Conservation (phyloP, 129 eudicot genomes). For the Glebionis coronaria region DNA sequence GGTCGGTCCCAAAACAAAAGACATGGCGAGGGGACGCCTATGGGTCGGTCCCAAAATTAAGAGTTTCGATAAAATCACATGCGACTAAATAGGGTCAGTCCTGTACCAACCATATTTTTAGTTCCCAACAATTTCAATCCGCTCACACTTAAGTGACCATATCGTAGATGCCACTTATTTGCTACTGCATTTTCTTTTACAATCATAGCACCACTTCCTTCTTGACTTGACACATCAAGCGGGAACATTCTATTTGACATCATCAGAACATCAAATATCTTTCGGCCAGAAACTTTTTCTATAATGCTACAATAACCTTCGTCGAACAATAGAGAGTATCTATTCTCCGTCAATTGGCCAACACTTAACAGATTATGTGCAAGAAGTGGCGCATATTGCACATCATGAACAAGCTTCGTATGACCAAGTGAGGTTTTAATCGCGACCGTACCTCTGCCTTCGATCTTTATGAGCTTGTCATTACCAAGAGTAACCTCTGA, state of each 20-base stretch:
- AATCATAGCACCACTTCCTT: background rate
- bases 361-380: constrained; percentile 18
- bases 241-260: constrained; percentile 11
- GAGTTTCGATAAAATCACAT: no score
- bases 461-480: background rate
- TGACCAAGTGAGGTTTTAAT: background rate
- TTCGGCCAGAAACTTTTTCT: background rate
- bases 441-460: background rate
- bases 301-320: background rate
- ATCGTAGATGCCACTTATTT: constrained; percentile 4
- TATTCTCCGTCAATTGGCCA: constrained; percentile 4
- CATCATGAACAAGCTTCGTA: background rate
- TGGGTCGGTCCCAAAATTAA: no score
- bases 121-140: background rate
- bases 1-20: no score
- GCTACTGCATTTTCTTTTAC: background rate
- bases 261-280: background rate
- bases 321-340: constrained; percentile 2
- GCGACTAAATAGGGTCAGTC: no score
- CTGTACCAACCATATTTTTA: constrained; percentile 17
- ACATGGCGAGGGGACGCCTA: no score
- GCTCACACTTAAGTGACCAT: constrained; percentile 9
- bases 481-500: background rate
- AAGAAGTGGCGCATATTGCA: background rate
- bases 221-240: constrained; percentile 1